These are phyloP conservation scores for Cryptococcus hybrid DNA, from an alignment of 1,284 basidiomycete genomes.

Conservation along the genomic window DNA sequence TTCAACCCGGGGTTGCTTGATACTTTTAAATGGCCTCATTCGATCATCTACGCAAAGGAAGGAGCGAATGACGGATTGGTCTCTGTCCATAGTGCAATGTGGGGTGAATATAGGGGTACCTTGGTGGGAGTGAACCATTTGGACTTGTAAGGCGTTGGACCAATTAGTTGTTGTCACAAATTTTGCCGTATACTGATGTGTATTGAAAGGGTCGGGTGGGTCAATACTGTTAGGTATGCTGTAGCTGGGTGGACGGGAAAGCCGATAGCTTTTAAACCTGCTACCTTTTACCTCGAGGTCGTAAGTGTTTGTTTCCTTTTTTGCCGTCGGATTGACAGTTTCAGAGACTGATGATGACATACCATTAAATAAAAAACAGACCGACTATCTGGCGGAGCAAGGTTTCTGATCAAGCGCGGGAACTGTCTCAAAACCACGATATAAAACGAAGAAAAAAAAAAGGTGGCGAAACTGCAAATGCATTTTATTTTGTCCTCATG, in stretches of 20 bases:
- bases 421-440: too few species aligned
- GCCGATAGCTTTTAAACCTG: conserved; percentile 82
- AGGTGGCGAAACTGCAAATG: too few species aligned
- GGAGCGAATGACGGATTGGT: conserved; percentile 95
- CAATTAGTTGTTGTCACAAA: not conserved
- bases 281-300: conserved; percentile 81
- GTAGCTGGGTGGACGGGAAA: conserved; percentile 84
- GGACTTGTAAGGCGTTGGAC: conserved; percentile 60
- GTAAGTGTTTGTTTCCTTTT: conserved; percentile 39
- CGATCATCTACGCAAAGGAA: conserved; percentile 80
- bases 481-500: too few species aligned
- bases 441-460: too few species aligned
- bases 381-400: conserved; percentile 47
- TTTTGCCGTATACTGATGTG: conserved; percentile 1
- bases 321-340: not conserved
- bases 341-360: too few species aligned
- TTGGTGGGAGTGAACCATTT: conserved; percentile 87
- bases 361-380: conserved; percentile 17
- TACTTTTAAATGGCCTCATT: conserved; percentile 81
- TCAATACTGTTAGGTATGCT: conserved; percentile 63
- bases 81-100: conserved; percentile 79
- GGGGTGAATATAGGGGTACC: conserved; percentile 76
- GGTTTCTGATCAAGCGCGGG: conserved; percentile 27
- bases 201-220: conserved; percentile 51
- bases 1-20: conserved; percentile 85